These are phyloP conservation scores for Brassica balearica DNA, from an alignment of 441 rosid genomes.

Conservation along the genomic window DNA sequence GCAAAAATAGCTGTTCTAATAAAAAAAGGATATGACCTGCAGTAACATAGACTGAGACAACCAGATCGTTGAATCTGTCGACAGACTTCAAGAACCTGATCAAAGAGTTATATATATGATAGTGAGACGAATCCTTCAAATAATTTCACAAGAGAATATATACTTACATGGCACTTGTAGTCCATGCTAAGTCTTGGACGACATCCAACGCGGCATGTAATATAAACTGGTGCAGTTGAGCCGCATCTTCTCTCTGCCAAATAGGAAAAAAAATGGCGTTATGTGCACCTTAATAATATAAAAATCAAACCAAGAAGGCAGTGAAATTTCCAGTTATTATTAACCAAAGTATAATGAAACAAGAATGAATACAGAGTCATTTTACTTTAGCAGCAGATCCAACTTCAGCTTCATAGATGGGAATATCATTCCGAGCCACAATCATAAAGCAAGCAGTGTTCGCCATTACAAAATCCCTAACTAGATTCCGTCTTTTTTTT, in stretches of 20 bases:
- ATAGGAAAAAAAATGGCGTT: slow-evolving; percentile 13
- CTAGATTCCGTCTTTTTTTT: neutral
- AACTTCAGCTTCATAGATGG: slow-evolving; percentile 97
- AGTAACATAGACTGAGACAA: slow-evolving; percentile 93
- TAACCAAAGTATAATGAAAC: neutral
- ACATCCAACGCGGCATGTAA: slow-evolving; percentile 95
- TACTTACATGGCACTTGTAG: slow-evolving; percentile 92
- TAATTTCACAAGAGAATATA: neutral
- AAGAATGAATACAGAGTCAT: neutral
- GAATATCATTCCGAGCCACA: slow-evolving; percentile 91
- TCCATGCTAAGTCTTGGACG: slow-evolving; percentile 98
- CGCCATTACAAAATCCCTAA: slow-evolving; percentile 54
- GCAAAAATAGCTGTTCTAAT: neutral
- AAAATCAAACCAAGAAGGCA: neutral
- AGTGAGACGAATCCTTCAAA: slow-evolving; percentile 14
- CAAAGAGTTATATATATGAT: neutral
- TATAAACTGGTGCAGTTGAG: slow-evolving; percentile 91
- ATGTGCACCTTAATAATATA: neutral
- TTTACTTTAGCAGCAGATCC: slow-evolving; percentile 90
- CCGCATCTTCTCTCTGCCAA: slow-evolving; percentile 95
- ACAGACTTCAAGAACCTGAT: slow-evolving; percentile 91
- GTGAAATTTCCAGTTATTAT: neutral
- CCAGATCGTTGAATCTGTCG: slow-evolving; percentile 92
- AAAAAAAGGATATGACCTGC: slow-evolving; percentile 94
- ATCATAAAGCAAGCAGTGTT: slow-evolving; percentile 92